Evolutionary conservation across 2,329 filamentous ascomycete genomes (phyloP).

Genomic region (Ilyonectria destructans): DNA sequence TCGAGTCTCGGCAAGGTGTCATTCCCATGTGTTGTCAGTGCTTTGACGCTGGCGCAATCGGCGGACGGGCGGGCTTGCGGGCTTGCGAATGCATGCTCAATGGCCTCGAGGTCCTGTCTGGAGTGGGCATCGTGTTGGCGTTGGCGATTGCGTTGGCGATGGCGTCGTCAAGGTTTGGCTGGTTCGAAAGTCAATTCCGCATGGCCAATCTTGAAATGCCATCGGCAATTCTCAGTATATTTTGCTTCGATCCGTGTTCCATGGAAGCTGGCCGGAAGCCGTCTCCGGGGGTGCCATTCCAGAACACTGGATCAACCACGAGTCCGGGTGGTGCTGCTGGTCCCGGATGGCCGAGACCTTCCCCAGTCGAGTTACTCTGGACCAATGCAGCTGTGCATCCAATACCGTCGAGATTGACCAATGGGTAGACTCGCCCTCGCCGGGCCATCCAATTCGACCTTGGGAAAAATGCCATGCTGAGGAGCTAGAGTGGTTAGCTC

Average conservation of each 20-base stretch:
- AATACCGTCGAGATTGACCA: neutral
- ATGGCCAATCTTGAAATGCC: neutral
- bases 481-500: slow-evolving; percentile 12
- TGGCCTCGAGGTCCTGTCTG: neutral
- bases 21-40: slow-evolving; percentile 6
- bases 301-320: neutral
- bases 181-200: slow-evolving; percentile 21
- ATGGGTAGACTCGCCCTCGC: neutral
- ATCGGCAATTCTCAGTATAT: too few relatives aligned
- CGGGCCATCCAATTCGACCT: slow-evolving; percentile 8
- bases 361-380: neutral
- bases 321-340: neutral
- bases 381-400: neutral
- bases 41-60: neutral
- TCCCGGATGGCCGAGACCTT: slow-evolving; percentile 6
- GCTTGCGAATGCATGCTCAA: neutral
- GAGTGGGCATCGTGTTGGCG: neutral
- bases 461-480: slow-evolving; percentile 7
- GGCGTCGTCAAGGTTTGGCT: slow-evolving; percentile 18
- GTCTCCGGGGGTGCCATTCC: neutral
- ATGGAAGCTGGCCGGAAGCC: neutral
- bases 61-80: neutral
- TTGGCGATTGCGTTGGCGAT: neutral
- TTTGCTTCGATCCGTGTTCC: neutral
- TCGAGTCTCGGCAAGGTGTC: neutral